Evolutionary conservation across 805 yeast species (phyloP), one percentile per base, ranked within the genome.

Genomic region (Lipomyces starkeyi): DNA sequence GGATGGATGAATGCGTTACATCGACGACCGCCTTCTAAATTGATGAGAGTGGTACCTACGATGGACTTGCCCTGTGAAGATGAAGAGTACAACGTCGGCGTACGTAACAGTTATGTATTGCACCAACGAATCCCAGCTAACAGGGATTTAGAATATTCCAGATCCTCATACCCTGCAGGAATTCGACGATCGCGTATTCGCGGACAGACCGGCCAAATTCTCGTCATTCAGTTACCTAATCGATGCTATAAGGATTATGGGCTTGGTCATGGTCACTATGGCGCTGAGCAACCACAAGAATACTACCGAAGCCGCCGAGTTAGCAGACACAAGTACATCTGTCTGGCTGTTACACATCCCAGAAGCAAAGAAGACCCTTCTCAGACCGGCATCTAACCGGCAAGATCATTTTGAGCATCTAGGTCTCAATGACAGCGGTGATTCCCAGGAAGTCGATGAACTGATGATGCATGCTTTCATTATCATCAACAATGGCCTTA

Each of bases 331-430:
- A 4, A 34, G 40, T 14, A 52, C 63, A 34, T 29, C 64, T 13
- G 49, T 37, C 9, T 67, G 71, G 71, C 25, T 58, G 52, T 63
- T 67, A 4, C 60, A 59, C 25, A 20, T 67, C 17, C 71, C 71
- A 14, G 62, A 64, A 8, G 13, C 54, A 13, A 67, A 67, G 55
- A 29, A 58, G 27, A 34, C 22, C 1, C n/a, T 64, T 34, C 25
- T 64, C 27, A 20, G 57, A 27, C 59, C 49, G n/a, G 35, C 22
- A 37, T 3, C 35, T 43, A 40, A 34, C 27, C 47, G 56, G n/a
- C 59, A 29, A 27, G n/a, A 11, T 25, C 58, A 27, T 4, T 29
- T 27, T n/a, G 29, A 29, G 25, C 20, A 32, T 34, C 27, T 35
- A n/a, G 13, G 27, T n/a, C 49, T 34, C 20, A 25, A 11, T 6